These are phyloP conservation scores for Trametes sp. DNA, from an alignment of 1,284 basidiomycete genomes.

Conservation along the genomic window DNA sequence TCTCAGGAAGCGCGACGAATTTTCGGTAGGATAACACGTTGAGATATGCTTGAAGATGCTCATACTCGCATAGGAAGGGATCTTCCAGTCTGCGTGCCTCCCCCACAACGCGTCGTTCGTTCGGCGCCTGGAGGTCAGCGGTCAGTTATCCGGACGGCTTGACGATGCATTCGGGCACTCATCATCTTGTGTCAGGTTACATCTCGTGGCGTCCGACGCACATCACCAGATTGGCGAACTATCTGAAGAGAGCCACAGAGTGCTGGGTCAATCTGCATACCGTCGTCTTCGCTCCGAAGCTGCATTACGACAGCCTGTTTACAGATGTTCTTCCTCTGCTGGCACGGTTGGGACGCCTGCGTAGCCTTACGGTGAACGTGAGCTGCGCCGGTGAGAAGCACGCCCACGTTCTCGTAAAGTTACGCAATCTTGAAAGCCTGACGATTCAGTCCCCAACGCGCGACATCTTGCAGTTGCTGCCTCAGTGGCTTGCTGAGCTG, in stretches of 20 bases:
- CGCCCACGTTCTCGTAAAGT: constrained; percentile 43
- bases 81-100: constrained; percentile 51
- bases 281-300: constrained; percentile 48
- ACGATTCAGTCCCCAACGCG: constrained; percentile 52
- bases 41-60: constrained; percentile 2
- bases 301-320: constrained; percentile 49
- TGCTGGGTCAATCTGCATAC: constrained; percentile 49
- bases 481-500: constrained; percentile 52
- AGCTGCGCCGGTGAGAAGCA: constrained; percentile 48
- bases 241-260: constrained; percentile 44
- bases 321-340: constrained; percentile 42
- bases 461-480: constrained; percentile 52
- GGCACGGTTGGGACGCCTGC: constrained; percentile 37
- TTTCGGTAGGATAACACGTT: constrained; percentile 45
- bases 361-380: constrained; percentile 49
- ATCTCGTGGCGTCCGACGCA: constrained; percentile 46
- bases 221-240: constrained; percentile 43
- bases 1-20: constrained; percentile 44
- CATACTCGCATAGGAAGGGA: constrained; percentile 19
- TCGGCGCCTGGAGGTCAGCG: constrained; percentile 50
- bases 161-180: constrained; percentile 10
- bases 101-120: constrained; percentile 51
- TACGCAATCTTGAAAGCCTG: constrained; percentile 47
- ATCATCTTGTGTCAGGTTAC: constrained; percentile 43
- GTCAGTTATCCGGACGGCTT: constrained; percentile 38